Evolutionary conservation across 2,329 filamentous ascomycete species (phyloP), one percentile per base, ranked within the genome.

Genomic region (Davidsoniella australis): DNA sequence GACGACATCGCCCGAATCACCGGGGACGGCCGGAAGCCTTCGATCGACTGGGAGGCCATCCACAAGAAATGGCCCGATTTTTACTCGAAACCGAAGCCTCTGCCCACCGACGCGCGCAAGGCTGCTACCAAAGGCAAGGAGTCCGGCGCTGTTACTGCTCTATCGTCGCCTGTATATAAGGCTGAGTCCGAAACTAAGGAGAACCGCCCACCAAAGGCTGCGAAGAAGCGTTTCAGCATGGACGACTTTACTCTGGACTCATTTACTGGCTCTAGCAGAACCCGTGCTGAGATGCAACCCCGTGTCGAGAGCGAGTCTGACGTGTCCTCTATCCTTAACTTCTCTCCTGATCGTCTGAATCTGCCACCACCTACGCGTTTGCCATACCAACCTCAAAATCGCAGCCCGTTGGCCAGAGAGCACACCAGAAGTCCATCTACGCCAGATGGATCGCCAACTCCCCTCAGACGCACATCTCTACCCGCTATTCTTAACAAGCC

Each of bases 61-160:
- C 65, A 68, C 56, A 68, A 67, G 57, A 67, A 70, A 57, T 75
- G 72, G 65, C 70, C 72, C 18, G 71, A 74, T 55, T 74, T 65
- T 57, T 69, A 67, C 48, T 62, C 64, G 54, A 60, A 63, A 57
- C 66, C 67, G 36, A 66, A 65, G 53, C 44, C 48, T 41, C 52
- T 55, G 52, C 59, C 45, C n/a, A 40, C 40, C 26, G 41, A 50
- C 10, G 41, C 44, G 33, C 48, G 45, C 26, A 48, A 52, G 33
- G 10, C 36, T 26, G 40, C 37, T 6, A 39, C 38, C 9, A 46
- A 42, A 36, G 20, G 24, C 37, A 46, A 17, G 26, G 40, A 40
- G 23, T 38, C 46, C 29, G 38, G 47, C 26, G 50, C 54, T 14
- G 37, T 48, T 14, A 48, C 48, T 4, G 50, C 42, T 10, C 50